These are phyloP conservation scores for Pyrenula aspistea DNA, from an alignment of 495 filamentous ascomycete genomes.

Conservation along the genomic window DNA sequence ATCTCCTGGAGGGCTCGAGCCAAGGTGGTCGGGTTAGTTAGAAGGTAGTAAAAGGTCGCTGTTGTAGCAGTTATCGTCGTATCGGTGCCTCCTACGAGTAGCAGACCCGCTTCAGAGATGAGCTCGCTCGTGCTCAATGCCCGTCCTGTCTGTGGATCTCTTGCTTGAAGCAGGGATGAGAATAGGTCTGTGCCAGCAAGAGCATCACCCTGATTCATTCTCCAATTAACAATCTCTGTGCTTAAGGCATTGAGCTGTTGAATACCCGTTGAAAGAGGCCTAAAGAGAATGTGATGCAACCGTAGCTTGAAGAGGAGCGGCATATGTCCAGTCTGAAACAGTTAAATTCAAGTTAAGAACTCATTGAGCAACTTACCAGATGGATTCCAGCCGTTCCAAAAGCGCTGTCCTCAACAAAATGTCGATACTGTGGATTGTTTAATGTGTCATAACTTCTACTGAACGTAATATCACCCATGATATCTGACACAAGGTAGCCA, in stretches of 20 bases:
- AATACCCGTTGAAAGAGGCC: neutral
- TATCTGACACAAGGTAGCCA: constrained; percentile 5
- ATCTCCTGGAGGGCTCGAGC: constrained; percentile 36
- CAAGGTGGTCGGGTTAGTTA: constrained; percentile 32
- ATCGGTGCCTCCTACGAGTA: constrained; percentile 46
- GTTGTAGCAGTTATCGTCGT: constrained; percentile 46
- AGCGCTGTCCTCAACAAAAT: constrained; percentile 3
- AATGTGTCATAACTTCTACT: neutral
- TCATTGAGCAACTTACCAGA: neutral
- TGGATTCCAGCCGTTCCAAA: neutral
- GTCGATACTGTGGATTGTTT: constrained; percentile 2
- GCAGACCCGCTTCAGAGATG: constrained; percentile 58
- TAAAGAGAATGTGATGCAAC: neutral
- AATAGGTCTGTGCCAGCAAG: constrained; percentile 44
- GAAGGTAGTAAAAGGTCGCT: constrained; percentile 51
- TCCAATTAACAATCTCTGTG: no score
- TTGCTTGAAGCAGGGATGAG: constrained; percentile 44
- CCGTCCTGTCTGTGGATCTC: constrained; percentile 46
- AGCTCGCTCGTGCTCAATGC: constrained; percentile 56
- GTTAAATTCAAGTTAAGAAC: neutral
- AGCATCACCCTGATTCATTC: no score
- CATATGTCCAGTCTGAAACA: neutral
- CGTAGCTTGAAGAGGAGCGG: neutral
- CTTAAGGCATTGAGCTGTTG: neutral
- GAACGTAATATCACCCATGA: constrained; percentile 7